A percentile compares a stretch with the other conserved stretches of the same genome.
phyloP scores from a whole-genome alignment of 2,329 filamentous ascomycete species.

The Pseudogymnoascus sp. region DNA sequence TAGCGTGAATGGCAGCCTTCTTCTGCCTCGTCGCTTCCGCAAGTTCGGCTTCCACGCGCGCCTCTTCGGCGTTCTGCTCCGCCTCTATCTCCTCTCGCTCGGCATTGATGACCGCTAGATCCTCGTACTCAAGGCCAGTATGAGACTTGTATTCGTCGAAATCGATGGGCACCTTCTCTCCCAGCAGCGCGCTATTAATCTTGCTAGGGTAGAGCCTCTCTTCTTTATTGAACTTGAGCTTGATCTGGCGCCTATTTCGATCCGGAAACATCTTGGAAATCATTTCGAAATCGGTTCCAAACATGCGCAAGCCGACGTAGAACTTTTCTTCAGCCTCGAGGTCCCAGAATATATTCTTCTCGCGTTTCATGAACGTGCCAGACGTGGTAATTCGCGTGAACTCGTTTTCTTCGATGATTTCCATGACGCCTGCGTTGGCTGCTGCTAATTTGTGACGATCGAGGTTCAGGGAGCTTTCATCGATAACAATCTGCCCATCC shows the following conservation, averaged over 20 bases:
- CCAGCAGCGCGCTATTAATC: constrained; percentile 57
- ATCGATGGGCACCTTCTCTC: constrained; percentile 52
- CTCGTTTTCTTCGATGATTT: constrained; percentile 69
- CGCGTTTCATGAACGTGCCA: constrained; percentile 58
- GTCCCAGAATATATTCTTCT: constrained; percentile 61
- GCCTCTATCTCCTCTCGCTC: constrained; percentile 39
- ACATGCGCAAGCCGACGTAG: constrained; percentile 66
- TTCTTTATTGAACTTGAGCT: constrained; percentile 76
- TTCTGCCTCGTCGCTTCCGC: constrained; percentile 21
- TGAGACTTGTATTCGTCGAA: constrained; percentile 53
- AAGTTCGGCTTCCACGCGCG: constrained; percentile 37
- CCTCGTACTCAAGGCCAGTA: constrained; percentile 46
- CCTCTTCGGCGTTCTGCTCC: constrained; percentile 40
- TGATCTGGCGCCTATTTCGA: constrained; percentile 65
- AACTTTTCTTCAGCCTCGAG: constrained; percentile 66
- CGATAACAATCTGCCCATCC: constrained; percentile 65
- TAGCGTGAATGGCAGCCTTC: constrained; percentile 22
- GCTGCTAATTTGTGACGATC: constrained; percentile 60
- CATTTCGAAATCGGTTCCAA: constrained; percentile 77
- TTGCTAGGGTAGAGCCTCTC: constrained; percentile 58
- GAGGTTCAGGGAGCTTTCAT: constrained; percentile 59
- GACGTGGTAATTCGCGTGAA: constrained; percentile 66
- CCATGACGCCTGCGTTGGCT: constrained; percentile 42
- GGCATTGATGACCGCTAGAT: constrained; percentile 48
- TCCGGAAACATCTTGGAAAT: constrained; percentile 69